phyloP scores from a whole-genome alignment of 225 moss, liverwort and hornwort genomes.

The Pleurozium schreberi region DNA sequence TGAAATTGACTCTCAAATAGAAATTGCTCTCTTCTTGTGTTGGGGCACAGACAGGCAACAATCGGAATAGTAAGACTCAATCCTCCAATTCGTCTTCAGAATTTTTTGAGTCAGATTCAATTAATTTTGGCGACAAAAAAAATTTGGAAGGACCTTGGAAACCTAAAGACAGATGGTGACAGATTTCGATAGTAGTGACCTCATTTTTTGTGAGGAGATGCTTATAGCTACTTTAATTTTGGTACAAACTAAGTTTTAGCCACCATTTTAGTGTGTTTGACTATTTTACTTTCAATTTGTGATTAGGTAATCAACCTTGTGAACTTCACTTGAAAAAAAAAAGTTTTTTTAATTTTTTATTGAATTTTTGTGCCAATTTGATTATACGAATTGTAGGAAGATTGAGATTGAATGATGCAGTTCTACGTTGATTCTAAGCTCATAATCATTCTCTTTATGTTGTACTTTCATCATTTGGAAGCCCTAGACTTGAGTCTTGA shows the following conservation, averaged over 20 bases:
- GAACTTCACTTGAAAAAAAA: neutral
- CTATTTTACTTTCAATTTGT: neutral
- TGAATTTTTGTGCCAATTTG: neutral
- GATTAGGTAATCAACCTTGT: neutral
- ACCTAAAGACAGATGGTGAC: slow-evolving; percentile 4
- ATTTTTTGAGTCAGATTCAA: neutral
- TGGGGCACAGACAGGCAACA: neutral
- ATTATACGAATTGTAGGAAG: neutral
- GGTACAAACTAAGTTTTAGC: neutral
- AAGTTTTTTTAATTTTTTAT: neutral
- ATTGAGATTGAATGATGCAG: neutral
- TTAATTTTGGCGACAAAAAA: neutral
- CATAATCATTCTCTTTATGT: neutral
- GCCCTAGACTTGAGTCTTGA: neutral
- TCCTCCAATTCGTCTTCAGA: neutral
- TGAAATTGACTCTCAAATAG: neutral
- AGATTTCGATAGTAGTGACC: neutral
- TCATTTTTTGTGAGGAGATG: neutral
- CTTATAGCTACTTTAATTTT: neutral
- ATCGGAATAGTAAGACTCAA: neutral
- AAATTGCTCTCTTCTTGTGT: neutral
- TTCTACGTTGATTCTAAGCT: neutral
- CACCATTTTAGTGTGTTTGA: neutral
- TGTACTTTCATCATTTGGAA: neutral
- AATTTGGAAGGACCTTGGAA: neutral